Evolutionary conservation across 768 basidiomycete genomes (phyloP).

Genomic region (Kwoniella heveanensis): DNA sequence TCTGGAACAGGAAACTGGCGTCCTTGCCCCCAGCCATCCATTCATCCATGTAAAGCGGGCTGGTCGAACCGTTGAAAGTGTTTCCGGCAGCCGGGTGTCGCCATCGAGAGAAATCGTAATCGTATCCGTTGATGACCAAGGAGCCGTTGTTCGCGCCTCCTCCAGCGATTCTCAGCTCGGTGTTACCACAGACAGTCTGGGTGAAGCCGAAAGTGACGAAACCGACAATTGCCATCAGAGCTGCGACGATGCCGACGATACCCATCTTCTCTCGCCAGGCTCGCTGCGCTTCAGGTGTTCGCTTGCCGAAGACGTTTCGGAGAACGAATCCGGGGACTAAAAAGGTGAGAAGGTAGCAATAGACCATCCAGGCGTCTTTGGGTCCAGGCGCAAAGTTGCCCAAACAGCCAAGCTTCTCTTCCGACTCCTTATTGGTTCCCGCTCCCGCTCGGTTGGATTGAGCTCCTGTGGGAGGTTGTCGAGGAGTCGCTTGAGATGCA

Average conservation of each 20-base stretch:
- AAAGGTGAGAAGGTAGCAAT: slow-evolving; percentile 80
- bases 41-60: slow-evolving; percentile 75
- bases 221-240: slow-evolving; percentile 90
- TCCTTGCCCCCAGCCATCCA: slow-evolving; percentile 86
- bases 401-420: slow-evolving; percentile 58
- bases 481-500: slow-evolving; percentile 58
- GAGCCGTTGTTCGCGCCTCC: slow-evolving; percentile 75
- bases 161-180: slow-evolving; percentile 77
- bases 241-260: slow-evolving; percentile 73
- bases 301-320: slow-evolving; percentile 76
- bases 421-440: slow-evolving; percentile 28
- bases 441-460: slow-evolving; percentile 57
- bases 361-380: slow-evolving; percentile 92
- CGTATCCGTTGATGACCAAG: slow-evolving; percentile 90
- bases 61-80: slow-evolving; percentile 74
- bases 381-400: slow-evolving; percentile 81
- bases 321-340: slow-evolving; percentile 75
- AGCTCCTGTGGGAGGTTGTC: slow-evolving; percentile 56
- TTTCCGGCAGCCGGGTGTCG: slow-evolving; percentile 72
- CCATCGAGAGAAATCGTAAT: slow-evolving; percentile 87
- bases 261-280: slow-evolving; percentile 99
- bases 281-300: slow-evolving; percentile 86
- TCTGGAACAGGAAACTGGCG: slow-evolving; percentile 93
- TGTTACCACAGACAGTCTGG: slow-evolving; percentile 84
- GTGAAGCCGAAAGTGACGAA: slow-evolving; percentile 99